Evolutionary conservation across 1,139 yeast species (phyloP).

Genomic region (Diutina mesorugosa): DNA sequence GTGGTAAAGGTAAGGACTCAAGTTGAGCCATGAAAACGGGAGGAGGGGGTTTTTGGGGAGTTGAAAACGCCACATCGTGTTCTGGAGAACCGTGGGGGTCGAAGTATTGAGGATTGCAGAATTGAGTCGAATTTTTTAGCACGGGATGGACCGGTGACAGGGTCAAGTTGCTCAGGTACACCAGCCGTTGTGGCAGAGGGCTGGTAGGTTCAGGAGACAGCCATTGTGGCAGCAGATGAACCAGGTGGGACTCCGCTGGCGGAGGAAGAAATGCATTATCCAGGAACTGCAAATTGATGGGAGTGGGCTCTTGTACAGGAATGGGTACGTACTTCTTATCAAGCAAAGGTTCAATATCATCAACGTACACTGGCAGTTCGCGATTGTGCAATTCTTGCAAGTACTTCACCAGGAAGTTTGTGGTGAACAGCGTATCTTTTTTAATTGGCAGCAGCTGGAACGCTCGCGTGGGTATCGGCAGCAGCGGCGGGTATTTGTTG

Average conservation of each 20-base stretch:
- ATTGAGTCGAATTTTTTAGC: constrained; percentile 5
- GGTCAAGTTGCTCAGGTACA: not conserved
- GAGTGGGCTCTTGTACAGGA: constrained; percentile 26
- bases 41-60: not conserved
- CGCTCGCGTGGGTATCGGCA: constrained; percentile 18
- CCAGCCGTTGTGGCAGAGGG: constrained; percentile 12
- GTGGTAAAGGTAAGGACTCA: constrained; percentile 4
- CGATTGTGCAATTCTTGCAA: not conserved
- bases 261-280: constrained; percentile 1
- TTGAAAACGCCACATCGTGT: constrained; percentile 7
- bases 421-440: not conserved
- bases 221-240: not conserved
- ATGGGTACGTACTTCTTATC: constrained; percentile 16
- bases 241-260: not conserved
- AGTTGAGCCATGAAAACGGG: not conserved
- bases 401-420: not conserved
- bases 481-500: constrained; percentile 11
- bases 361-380: not conserved
- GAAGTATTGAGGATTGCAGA: constrained; percentile 29
- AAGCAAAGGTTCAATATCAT: not conserved
- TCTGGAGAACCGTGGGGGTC: constrained; percentile 10
- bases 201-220: constrained; percentile 27
- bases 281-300: constrained; percentile 3
- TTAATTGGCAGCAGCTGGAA: not conserved
- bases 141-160: not conserved